Conservation (phyloP, 768 basidiomycete genomes). For the Psilocybe cyanescens region DNA sequence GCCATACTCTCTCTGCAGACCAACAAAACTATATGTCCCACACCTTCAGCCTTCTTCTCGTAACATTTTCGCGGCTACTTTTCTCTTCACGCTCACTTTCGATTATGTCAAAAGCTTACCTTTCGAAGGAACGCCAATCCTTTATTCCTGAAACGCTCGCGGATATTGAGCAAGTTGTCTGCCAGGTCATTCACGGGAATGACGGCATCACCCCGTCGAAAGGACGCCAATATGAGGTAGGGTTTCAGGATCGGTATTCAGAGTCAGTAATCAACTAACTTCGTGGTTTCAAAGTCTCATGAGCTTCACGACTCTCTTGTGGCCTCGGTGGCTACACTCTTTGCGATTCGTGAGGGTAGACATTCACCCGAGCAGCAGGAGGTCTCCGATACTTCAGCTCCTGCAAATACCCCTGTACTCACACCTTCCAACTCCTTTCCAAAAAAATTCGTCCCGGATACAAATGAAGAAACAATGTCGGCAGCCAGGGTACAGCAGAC, state of each 20-base stretch:
- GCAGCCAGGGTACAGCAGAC: background rate
- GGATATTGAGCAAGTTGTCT: background rate
- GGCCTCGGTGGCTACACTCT: background rate
- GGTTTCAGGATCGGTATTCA: no score
- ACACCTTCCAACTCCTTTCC: background rate
- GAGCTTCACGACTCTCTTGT: background rate
- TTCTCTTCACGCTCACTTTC: slow-evolving; percentile 19
- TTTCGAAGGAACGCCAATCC: background rate
- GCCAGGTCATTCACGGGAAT: background rate
- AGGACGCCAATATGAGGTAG: background rate
- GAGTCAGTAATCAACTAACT: background rate
- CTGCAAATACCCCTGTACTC: background rate
- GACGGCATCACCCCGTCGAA: background rate
- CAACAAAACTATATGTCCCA: slow-evolving; percentile 18
- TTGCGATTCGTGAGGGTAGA: background rate
- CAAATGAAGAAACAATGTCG: background rate
- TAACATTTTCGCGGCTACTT: slow-evolving; percentile 19
- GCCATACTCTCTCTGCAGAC: slow-evolving; percentile 12
- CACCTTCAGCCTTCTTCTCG: slow-evolving; percentile 16
- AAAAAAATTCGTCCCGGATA: background rate
- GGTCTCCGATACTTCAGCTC: background rate
- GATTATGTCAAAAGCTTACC: slow-evolving; percentile 14
- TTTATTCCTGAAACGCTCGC: background rate
- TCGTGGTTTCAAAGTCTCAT: background rate
- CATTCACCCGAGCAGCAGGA: background rate